phyloP scores from a whole-genome alignment of 2,329 filamentous ascomycete genomes.

The Aspergillus novofumigatus region DNA sequence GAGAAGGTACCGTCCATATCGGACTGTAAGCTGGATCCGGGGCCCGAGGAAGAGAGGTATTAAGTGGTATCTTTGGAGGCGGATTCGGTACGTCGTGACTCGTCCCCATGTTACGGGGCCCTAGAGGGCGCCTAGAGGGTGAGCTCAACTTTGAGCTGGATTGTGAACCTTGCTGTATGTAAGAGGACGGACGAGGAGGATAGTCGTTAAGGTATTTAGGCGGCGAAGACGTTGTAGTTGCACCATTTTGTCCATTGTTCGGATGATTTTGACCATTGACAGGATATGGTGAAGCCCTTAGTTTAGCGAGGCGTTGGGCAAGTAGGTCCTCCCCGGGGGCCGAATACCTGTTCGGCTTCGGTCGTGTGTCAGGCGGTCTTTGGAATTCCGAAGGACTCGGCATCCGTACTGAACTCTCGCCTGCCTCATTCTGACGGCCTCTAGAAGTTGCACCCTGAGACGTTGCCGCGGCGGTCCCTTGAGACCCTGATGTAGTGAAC shows the following conservation, averaged over 20 bases:
- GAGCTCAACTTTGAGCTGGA: conserved; percentile 16
- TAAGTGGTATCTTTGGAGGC: conserved; percentile 42
- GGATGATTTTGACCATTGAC: conserved; percentile 8
- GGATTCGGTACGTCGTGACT: conserved; percentile 30
- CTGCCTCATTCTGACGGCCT: conserved; percentile 21
- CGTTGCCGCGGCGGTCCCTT: conserved; percentile 8
- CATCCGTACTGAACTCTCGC: conserved; percentile 29
- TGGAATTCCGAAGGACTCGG: conserved; percentile 40
- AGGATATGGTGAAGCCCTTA: conserved; percentile 27
- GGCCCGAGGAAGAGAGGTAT: conserved; percentile 42
- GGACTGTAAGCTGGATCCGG: conserved; percentile 49
- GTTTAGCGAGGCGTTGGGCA: conserved; percentile 39
- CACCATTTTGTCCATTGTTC: conserved; percentile 10
- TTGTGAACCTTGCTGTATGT: conserved; percentile 16
- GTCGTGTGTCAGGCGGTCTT: conserved; percentile 17
- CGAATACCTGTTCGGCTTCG: conserved; percentile 22
- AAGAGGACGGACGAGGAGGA: conserved; percentile 19
- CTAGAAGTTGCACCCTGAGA: conserved; percentile 12
- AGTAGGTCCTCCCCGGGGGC: conserved; percentile 33
- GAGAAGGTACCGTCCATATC: conserved; percentile 38
- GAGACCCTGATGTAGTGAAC: conserved; percentile 9
- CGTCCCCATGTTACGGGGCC: conserved; percentile 42
- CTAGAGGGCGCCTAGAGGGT: conserved; percentile 32
- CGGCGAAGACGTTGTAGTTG: conserved; percentile 7
- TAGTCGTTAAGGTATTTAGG: conserved; percentile 17